Evolutionary conservation across 1,139 yeast species (phyloP).

Genomic region (Yamadazyma dendronema): DNA sequence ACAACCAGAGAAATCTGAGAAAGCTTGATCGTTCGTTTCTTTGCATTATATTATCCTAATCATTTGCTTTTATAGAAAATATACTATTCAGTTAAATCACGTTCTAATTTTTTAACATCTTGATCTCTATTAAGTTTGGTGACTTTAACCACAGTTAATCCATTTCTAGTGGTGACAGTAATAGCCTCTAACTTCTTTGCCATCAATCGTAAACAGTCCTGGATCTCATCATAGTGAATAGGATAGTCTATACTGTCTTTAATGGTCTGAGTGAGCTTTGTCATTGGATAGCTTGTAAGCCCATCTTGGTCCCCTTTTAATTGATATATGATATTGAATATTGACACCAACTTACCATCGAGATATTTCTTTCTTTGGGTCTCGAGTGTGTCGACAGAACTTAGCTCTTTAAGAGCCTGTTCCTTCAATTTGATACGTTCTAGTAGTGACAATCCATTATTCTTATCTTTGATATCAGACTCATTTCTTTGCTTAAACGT

Average conservation of each 20-base stretch:
- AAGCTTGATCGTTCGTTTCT: background rate
- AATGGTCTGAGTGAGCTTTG: slow-evolving; percentile 26
- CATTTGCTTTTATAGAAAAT: slow-evolving; percentile 3
- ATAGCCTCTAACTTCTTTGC: slow-evolving; percentile 17
- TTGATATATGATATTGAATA: slow-evolving; percentile 40
- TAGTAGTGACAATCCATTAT: slow-evolving; percentile 35
- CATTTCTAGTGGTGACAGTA: slow-evolving; percentile 19
- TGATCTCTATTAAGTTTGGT: slow-evolving; percentile 24
- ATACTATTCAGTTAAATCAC: slow-evolving; percentile 1
- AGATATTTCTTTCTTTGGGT: slow-evolving; percentile 36
- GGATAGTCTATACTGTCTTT: slow-evolving; percentile 37
- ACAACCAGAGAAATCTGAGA: background rate
- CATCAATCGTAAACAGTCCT: slow-evolving; percentile 25
- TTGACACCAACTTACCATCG: slow-evolving; percentile 37
- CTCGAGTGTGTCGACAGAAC: slow-evolving; percentile 27
- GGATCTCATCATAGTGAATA: slow-evolving; percentile 29
- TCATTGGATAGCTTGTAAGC: slow-evolving; percentile 22
- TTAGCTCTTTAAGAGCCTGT: slow-evolving; percentile 17
- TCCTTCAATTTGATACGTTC: slow-evolving; percentile 44
- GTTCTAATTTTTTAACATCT: slow-evolving; percentile 20
- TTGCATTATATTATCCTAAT: background rate
- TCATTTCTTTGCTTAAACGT: slow-evolving; percentile 27
- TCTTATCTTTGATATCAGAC: slow-evolving; percentile 15
- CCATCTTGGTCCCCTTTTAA: slow-evolving; percentile 16
- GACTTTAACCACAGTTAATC: slow-evolving; percentile 28